A percentile compares a stretch with the other conserved stretches of the same genome.
Conservation (phyloP, 768 basidiomycete species). For the Hypsizygus marmoreus region DNA sequence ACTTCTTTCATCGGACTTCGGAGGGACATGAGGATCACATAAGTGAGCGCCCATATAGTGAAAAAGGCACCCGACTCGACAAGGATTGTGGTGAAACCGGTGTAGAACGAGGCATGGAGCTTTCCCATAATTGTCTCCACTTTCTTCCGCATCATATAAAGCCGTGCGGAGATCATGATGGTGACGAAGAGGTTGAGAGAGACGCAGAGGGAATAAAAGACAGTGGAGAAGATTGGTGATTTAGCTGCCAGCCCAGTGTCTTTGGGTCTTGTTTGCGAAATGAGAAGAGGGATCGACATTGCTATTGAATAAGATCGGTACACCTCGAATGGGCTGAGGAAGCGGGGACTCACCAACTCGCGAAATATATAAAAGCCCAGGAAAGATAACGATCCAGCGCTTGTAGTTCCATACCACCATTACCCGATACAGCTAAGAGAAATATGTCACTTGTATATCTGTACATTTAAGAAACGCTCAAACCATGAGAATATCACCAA, state of each 20-base stretch:
- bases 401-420: conserved; percentile 17
- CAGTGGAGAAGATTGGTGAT: conserved; percentile 11
- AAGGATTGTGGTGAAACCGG: conserved; percentile 19
- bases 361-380: conserved; percentile 15
- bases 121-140: conserved; percentile 19
- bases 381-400: conserved; percentile 15
- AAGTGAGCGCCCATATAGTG: conserved; percentile 20
- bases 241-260: conserved; percentile 9
- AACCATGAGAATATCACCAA: conserved; percentile 24
- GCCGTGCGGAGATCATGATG: conserved; percentile 14
- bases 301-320: conserved; percentile 4
- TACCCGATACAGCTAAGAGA: conserved; percentile 19
- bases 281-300: conserved; percentile 23
- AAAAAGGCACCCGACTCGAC: conserved; percentile 25
- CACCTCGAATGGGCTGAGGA: not conserved
- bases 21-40: conserved; percentile 20
- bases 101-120: conserved; percentile 23
- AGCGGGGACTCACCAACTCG: conserved; percentile 13
- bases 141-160: conserved; percentile 16
- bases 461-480: not conserved
- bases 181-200: conserved; percentile 21
- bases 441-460: not conserved
- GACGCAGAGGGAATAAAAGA: conserved; percentile 21
- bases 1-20: conserved; percentile 3
- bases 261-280: conserved; percentile 14